phyloP scores from a whole-genome alignment of 2,329 filamentous ascomycete species.

The Septoria petroselini region DNA sequence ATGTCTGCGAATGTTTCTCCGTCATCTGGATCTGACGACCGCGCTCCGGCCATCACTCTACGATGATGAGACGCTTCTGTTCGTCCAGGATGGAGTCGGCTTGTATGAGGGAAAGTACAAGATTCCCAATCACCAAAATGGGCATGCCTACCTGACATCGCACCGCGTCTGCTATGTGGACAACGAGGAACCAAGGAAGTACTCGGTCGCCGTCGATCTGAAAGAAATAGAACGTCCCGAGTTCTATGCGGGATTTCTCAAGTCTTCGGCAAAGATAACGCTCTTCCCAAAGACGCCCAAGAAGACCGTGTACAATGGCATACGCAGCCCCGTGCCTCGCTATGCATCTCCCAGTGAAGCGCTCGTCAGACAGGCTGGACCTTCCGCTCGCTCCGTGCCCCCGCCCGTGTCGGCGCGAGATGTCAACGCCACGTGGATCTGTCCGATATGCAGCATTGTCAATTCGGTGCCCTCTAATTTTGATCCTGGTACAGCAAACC shows the following conservation, averaged over 20 bases:
- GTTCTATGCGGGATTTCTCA: constrained; percentile 88
- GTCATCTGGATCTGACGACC: constrained; percentile 91
- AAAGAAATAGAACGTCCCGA: constrained; percentile 89
- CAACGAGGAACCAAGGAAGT: constrained; percentile 75
- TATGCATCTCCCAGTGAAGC: constrained; percentile 44
- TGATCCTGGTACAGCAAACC: constrained; percentile 75
- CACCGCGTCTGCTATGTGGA: constrained; percentile 96
- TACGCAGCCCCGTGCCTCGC: constrained; percentile 51
- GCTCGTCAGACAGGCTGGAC: constrained; percentile 46
- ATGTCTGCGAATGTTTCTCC: constrained; percentile 79
- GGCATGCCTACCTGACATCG: constrained; percentile 93
- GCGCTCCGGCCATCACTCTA: constrained; percentile 89
- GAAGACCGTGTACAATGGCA: constrained; percentile 53
- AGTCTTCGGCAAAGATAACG: constrained; percentile 91
- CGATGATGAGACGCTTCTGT: constrained; percentile 89
- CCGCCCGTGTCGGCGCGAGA: constrained; percentile 47
- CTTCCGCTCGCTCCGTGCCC: constrained; percentile 51
- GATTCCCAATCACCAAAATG: constrained; percentile 88
- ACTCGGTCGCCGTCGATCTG: constrained; percentile 80
- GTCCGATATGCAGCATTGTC: constrained; percentile 91
- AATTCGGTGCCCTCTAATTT: constrained; percentile 93
- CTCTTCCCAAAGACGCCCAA: constrained; percentile 78
- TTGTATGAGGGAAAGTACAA: constrained; percentile 98
- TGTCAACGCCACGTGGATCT: constrained; percentile 79
- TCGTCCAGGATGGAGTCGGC: constrained; percentile 95